A percentile compares a stretch with the other conserved stretches of the same genome.
Conservation (phyloP, 2,329 filamentous ascomycete genomes). For the Pezicula neosporulosa region DNA sequence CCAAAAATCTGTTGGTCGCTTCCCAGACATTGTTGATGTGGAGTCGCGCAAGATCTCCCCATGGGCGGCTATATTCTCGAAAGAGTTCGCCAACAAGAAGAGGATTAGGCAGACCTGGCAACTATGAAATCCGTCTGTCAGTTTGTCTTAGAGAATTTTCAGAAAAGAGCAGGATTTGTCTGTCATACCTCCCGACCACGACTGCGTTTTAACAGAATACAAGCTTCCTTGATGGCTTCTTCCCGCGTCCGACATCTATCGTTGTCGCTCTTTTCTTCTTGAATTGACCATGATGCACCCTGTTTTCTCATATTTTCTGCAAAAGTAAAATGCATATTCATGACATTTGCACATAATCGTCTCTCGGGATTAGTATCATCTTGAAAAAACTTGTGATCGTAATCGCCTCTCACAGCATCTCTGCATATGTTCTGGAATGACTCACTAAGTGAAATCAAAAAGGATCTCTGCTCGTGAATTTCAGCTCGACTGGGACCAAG, state of each 20-base stretch:
- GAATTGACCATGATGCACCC: slow-evolving; percentile 8
- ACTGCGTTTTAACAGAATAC: slow-evolving; percentile 10
- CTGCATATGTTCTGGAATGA: slow-evolving; percentile 4
- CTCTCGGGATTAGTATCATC: slow-evolving; percentile 4
- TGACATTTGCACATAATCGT: slow-evolving; percentile 6
- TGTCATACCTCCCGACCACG: slow-evolving; percentile 12
- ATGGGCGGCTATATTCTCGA: slow-evolving; percentile 16
- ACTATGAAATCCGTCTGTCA: background rate
- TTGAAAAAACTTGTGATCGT: slow-evolving; percentile 4
- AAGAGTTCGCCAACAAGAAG: slow-evolving; percentile 15
- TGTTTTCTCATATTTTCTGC: slow-evolving; percentile 1
- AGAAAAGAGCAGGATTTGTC: background rate
- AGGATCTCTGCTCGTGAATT: background rate
- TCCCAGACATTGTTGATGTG: slow-evolving; percentile 14
- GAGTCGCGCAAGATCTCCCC: slow-evolving; percentile 6
- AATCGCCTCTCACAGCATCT: slow-evolving; percentile 4
- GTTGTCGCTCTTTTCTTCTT: background rate
- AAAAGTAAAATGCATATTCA: slow-evolving; percentile 11
- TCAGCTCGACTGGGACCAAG: slow-evolving; percentile 1
- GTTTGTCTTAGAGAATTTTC: background rate
- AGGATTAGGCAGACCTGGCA: slow-evolving; percentile 14
- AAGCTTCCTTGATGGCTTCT: slow-evolving; percentile 11
- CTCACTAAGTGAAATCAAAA: slow-evolving; percentile 3
- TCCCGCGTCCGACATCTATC: slow-evolving; percentile 8
- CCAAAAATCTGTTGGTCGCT: slow-evolving; percentile 7